A percentile compares a stretch with the other conserved stretches of the same genome.
phyloP scores from a whole-genome alignment of 768 basidiomycete species.

The Pleurotus salmoneostramineus region DNA sequence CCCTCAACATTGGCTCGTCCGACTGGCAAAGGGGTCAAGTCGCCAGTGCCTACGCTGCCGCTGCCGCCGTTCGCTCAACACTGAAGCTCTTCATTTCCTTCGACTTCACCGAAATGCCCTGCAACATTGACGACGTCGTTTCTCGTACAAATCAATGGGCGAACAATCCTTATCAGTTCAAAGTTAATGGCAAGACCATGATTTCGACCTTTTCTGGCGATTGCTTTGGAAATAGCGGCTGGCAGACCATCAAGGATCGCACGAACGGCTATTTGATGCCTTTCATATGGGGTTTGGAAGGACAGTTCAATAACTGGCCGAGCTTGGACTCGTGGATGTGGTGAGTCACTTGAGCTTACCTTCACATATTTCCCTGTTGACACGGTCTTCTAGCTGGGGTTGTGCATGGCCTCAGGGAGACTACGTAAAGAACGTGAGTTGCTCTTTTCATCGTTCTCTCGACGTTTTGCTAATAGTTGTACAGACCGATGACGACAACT shows the following conservation, averaged over 20 bases:
- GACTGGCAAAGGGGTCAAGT: conserved; percentile 47
- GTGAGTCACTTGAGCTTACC: conserved; percentile 20
- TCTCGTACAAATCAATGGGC: conserved; percentile 42
- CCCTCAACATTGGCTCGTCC: conserved; percentile 57
- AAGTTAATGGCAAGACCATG: conserved; percentile 47
- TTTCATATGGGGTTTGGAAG: conserved; percentile 52
- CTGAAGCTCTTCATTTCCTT: conserved; percentile 58
- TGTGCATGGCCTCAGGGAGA: conserved; percentile 58
- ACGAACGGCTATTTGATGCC: conserved; percentile 47
- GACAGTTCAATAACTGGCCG: conserved; percentile 42
- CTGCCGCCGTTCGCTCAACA: conserved; percentile 29
- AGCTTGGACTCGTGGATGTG: conserved; percentile 46
- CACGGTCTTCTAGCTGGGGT: conserved; percentile 40
- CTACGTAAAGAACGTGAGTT: conserved; percentile 35
- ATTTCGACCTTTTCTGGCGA: conserved; percentile 62
- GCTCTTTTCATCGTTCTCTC: not conserved
- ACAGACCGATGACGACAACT: conserved; percentile 42
- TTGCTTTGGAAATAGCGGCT: conserved; percentile 50
- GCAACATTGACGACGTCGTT: conserved; percentile 38
- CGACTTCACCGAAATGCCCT: conserved; percentile 51
- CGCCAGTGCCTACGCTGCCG: conserved; percentile 47
- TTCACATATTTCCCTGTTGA: not conserved
- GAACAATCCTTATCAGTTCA: conserved; percentile 51
- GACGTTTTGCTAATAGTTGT: conserved; percentile 2
- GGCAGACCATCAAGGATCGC: conserved; percentile 43